Base-by-base conservation (phyloP, 345 rosid species). In the Heritiera littoralis region DNA sequence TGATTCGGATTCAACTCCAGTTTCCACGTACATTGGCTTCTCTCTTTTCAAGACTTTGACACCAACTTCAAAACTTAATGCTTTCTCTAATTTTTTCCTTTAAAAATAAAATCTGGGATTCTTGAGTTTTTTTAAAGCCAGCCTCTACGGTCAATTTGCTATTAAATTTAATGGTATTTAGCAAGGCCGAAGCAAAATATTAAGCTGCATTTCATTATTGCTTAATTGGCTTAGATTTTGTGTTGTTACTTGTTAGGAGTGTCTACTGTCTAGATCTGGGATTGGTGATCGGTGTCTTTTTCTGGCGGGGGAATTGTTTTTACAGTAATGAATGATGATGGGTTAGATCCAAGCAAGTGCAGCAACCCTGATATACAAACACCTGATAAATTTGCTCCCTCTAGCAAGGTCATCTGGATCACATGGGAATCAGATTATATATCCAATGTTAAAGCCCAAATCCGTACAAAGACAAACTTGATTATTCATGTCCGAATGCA, bases 351-450 rank as follows among this genome's bases (percentile, higher is more conserved):
- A 83, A 77, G 80, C 81, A 78, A 20, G 83, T 75, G 80, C 81
- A 78, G 17, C 82, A 78, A 63, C 69, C 74, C 80, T 78, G 66
- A 32, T 46, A 32, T 18, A 66, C 80, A 49, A 83, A 81, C 89
- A 81, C 51, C 61, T 48, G 10, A 77, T 60, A 71, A 77, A 77
- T 79, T 64, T 83, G 87, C 64, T 77, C 86, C 89, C 87, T 77
- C 52, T 28, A 55, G 51, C 77, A 79, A 74, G 56, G 77, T 83
- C 89, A 28, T 49, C 80, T 76, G 66, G 69, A 63, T 80, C 85
- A 81, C 81, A 81, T 81, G 77, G 82, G 67, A 66, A 81, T 77
- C 76, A 61, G 43, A 79, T 74, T 51, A 67, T 65, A 40, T 41
- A 61, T 74, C 61, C 75, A 59, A 76, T 20, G 54, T 28, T 63